Evolutionary conservation across 768 basidiomycete genomes (phyloP), one percentile per base, ranked within the genome.

Genomic region (Psilocybe cubensis): DNA sequence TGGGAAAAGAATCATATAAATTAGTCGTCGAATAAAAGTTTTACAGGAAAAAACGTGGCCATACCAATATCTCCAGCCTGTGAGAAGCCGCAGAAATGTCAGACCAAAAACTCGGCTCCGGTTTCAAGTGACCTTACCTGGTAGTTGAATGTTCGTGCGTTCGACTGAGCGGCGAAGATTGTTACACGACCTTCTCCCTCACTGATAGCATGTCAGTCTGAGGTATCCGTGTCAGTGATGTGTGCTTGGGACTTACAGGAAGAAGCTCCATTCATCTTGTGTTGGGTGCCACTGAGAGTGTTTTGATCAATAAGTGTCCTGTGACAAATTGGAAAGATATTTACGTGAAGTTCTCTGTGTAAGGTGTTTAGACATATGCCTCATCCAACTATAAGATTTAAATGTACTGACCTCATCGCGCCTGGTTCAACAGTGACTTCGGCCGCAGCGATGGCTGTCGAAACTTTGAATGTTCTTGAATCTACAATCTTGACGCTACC

Each of bases 261-360:
- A 83, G 67, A 78, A 85, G 25, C 74, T 78, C 87, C 87, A 88
- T 72, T 87, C 87, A 55, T 85, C 83, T 64, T 84, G 78, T 2
- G 84, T 85, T 4, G 88, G 88, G 62, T 89, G 88, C 88, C 88
- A 89, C 85, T 87, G 54, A 5, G 21, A 40, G 4, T 31, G 18
- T 27, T 14, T 45, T 47, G 11, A 40, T 38, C 5, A 11, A 38
- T 11, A 12, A 38, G n/a, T 38, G 35, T 38, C 12, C 14, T 38
- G 2, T 29, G 28, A 43, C 2, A 45, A 12, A 29, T 49, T 12
- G 38, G 17, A 21, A 24, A 24, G 6, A 47, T 21, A 63, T 76
- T 57, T 66, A 82, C 83, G 68, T 87, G 85, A 54, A 85, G 72
- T 63, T 84, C 85, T 56, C 84, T 81, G 52, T 8, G 29, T 6